Conservation (phyloP, 2,329 filamentous ascomycete species). For the Ophiostoma montium region DNA sequence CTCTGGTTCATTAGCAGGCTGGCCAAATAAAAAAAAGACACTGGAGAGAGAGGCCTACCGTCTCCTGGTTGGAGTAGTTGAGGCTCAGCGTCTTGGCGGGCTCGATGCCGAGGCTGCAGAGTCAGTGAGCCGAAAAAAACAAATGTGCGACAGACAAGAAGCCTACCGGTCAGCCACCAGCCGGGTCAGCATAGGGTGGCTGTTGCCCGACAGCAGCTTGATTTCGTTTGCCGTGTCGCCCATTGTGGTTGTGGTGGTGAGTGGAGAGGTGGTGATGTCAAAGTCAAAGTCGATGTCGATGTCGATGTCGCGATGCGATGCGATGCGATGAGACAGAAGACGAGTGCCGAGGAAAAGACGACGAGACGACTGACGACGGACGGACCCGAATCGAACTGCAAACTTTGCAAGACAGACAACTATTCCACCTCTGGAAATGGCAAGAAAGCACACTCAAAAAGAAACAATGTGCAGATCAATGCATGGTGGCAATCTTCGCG, state of each 20-base stretch:
- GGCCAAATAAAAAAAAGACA: not conserved
- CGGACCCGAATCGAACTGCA: too few species aligned
- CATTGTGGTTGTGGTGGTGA: constrained; percentile 1
- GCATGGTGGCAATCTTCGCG: not conserved
- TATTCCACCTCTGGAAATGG: too few species aligned
- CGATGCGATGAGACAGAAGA: not conserved
- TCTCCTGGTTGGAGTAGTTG: constrained; percentile 79
- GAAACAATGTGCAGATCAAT: not conserved
- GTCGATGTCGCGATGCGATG: too few species aligned
- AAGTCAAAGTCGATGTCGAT: too few species aligned
- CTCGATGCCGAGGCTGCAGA: constrained; percentile 13
- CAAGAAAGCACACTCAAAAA: too few species aligned
- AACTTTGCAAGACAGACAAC: not conserved
- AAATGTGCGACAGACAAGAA: too few species aligned
- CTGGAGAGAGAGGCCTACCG: constrained; percentile 18
- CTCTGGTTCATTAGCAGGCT: constrained; percentile 25
- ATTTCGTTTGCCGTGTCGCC: constrained; percentile 22
- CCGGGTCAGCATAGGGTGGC: constrained; percentile 24
- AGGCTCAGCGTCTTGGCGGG: constrained; percentile 24
- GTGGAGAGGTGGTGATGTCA: not conserved
- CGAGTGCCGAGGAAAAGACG: not conserved
- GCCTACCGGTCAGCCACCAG: constrained; percentile 25
- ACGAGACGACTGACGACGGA: not conserved
- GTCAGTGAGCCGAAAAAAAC: not conserved
- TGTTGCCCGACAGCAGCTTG: constrained; percentile 27